Conservation (phyloP, 2,329 filamentous ascomycete genomes). For the Lachnellula subtilissima region DNA sequence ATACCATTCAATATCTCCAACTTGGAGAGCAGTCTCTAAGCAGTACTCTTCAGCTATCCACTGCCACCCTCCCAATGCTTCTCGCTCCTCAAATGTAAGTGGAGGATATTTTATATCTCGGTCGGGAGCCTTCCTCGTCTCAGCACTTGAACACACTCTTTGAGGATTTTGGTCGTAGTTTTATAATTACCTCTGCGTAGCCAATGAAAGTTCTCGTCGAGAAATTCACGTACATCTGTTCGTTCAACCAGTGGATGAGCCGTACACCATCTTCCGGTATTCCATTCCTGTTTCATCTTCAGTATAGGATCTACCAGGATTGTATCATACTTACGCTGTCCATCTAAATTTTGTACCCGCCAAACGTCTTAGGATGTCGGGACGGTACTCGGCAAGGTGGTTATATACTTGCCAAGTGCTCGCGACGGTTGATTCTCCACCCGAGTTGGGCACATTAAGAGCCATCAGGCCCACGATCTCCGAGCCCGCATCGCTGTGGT, state of each 20-base stretch:
- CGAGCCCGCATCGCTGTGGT: background rate
- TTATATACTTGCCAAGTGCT: background rate
- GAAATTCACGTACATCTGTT: background rate
- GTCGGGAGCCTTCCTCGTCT: background rate
- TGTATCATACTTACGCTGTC: background rate
- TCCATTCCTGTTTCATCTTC: background rate
- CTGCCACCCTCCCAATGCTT: background rate
- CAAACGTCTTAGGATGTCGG: background rate
- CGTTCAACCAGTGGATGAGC: background rate
- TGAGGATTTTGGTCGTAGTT: no score
- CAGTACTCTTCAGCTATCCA: background rate
- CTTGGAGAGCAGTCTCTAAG: background rate
- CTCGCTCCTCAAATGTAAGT: background rate
- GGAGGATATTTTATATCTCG: background rate
- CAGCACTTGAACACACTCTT: no score
- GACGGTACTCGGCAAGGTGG: background rate
- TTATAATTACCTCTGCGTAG: background rate
- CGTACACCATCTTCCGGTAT: background rate
- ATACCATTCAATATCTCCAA: background rate
- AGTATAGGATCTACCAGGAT: background rate
- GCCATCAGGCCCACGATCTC: background rate
- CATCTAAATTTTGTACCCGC: background rate
- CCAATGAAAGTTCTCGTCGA: background rate
- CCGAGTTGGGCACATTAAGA: background rate
- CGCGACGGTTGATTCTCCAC: background rate